phyloP scores from a whole-genome alignment of 495 filamentous ascomycete species.

The Tuber calosporum region DNA sequence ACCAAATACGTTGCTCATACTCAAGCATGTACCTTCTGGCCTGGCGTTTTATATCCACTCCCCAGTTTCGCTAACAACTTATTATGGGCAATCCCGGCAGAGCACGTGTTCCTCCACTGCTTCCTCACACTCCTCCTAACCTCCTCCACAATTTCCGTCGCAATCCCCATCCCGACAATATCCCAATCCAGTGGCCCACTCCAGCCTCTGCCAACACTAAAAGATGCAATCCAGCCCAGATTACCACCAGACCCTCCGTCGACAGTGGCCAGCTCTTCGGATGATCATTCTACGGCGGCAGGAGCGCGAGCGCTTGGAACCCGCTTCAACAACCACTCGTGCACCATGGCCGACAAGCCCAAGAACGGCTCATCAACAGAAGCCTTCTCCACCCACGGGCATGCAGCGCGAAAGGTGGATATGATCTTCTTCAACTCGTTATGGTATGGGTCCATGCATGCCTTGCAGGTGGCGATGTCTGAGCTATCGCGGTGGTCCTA shows the following conservation, averaged over 20 bases:
- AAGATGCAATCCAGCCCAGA: conserved; percentile 56
- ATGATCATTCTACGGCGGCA: conserved; percentile 62
- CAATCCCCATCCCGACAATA: conserved; percentile 78
- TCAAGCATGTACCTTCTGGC: conserved; percentile 54
- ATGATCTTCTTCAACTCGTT: conserved; percentile 77
- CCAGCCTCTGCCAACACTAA: conserved; percentile 60
- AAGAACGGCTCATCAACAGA: conserved; percentile 86
- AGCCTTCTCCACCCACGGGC: conserved; percentile 79
- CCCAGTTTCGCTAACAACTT: conserved; percentile 95
- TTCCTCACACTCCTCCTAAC: conserved; percentile 61
- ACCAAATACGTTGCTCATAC: neutral
- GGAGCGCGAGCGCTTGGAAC: conserved; percentile 64
- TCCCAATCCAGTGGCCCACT: conserved; percentile 57
- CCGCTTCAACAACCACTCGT: conserved; percentile 63
- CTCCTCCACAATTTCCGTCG: conserved; percentile 76
- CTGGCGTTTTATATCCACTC: conserved; percentile 82
- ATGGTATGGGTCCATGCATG: conserved; percentile 86
- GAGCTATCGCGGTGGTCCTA: conserved; percentile 76
- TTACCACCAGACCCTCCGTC: conserved; percentile 59
- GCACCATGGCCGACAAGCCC: conserved; percentile 76
- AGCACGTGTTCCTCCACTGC: conserved; percentile 76
- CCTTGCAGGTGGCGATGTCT: conserved; percentile 81
- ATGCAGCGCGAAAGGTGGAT: conserved; percentile 65
- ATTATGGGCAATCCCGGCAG: conserved; percentile 80
- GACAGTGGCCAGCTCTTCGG: conserved; percentile 65